Percentiles rank a stretch among this genome's conserved stretches.
These are phyloP conservation scores for Spergularia marina DNA, from an alignment of 148 eudicot species.

Conservation along the genomic window DNA sequence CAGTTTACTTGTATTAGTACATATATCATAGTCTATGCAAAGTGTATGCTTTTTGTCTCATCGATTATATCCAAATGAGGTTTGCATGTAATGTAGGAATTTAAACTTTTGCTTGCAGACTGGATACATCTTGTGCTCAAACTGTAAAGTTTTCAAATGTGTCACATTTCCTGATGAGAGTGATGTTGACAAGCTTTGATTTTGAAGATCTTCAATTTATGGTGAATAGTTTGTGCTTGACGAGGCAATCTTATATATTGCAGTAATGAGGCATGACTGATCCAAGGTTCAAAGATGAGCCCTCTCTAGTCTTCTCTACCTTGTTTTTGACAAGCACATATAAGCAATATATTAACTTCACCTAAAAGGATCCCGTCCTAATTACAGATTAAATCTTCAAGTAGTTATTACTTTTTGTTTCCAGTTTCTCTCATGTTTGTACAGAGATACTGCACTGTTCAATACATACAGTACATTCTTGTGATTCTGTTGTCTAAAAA, in stretches of 20 bases:
- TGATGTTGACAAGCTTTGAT: constrained; percentile 47
- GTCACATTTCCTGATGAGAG: constrained; percentile 76
- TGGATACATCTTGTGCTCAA: constrained; percentile 69
- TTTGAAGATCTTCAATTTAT: constrained; percentile 18
- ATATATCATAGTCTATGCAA: not conserved
- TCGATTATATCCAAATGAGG: not conserved
- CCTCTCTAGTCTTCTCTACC: not conserved
- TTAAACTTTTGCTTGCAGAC: constrained; percentile 39
- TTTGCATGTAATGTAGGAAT: constrained; percentile 5
- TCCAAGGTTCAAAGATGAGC: constrained; percentile 8
- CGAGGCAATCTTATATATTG: constrained; percentile 5
- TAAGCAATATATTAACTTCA: not conserved
- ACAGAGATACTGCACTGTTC: constrained; percentile 4
- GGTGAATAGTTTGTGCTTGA: constrained; percentile 8
- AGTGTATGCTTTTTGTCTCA: not conserved
- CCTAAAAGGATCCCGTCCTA: not conserved
- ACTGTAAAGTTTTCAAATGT: constrained; percentile 93
- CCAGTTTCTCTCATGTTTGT: not conserved
- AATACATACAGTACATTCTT: constrained; percentile 5
- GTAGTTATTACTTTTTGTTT: not conserved
- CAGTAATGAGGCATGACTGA: not conserved
- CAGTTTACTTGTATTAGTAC: not conserved
- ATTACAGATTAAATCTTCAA: not conserved
- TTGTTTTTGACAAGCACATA: not conserved
- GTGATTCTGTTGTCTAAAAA: constrained; percentile 2